Evolutionary conservation across 2,329 filamentous ascomycete genomes (phyloP).

Genomic region (Aspergillus nomiae): DNA sequence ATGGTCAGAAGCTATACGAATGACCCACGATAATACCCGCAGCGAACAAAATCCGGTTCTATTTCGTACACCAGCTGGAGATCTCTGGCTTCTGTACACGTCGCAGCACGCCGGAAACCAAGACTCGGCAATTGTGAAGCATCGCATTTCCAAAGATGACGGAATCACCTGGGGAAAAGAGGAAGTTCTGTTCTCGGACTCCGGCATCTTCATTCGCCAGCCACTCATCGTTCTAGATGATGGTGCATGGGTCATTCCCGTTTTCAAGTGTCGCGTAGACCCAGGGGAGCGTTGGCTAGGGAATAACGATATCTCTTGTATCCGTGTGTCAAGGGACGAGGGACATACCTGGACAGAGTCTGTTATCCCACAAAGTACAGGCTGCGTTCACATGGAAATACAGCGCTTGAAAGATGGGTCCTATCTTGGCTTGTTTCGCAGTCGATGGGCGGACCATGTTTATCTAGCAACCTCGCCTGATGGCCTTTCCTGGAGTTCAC

Average conservation of each 20-base stretch:
- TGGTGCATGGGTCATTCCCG: not conserved
- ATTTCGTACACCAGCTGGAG: not conserved
- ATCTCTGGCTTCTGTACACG: not conserved
- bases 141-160: not conserved
- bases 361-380: not conserved
- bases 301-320: not conserved
- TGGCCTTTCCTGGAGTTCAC: not conserved
- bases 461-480: not conserved
- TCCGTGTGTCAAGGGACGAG: not conserved
- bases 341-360: not conserved
- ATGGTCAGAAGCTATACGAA: not conserved
- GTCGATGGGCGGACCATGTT: not conserved
- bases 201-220: not conserved
- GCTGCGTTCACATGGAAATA: not conserved
- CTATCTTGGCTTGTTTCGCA: not conserved
- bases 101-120: not conserved
- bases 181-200: not conserved
- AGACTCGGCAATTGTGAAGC: not conserved
- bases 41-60: not conserved
- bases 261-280: not conserved
- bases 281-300: not conserved
- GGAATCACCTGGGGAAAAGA: not conserved
- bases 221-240: not conserved
- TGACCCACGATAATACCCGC: not conserved
- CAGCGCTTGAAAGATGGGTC: not conserved